These are phyloP conservation scores for Malbranchea cinnamomea DNA, from an alignment of 2,329 filamentous ascomycete genomes.

Conservation along the genomic window DNA sequence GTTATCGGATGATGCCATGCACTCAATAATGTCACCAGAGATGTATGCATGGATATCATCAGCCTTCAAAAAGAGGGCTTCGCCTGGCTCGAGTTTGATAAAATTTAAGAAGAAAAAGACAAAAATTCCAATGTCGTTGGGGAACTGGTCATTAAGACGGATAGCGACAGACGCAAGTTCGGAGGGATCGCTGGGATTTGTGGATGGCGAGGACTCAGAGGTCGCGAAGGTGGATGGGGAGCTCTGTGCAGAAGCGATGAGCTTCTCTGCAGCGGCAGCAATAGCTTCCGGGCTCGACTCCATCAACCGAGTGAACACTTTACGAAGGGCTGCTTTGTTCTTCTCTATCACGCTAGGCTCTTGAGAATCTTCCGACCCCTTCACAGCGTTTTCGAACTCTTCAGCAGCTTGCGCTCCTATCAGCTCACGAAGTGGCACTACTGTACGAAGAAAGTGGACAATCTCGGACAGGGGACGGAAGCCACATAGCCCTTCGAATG, in stretches of 20 bases:
- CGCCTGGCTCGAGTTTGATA: constrained; percentile 70
- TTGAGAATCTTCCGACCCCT: constrained; percentile 40
- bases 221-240: constrained; percentile 61
- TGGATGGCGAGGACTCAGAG: constrained; percentile 17
- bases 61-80: constrained; percentile 89
- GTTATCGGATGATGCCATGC: constrained; percentile 98
- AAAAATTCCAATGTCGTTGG: constrained; percentile 79
- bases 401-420: constrained; percentile 41
- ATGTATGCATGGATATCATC: constrained; percentile 94
- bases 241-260: constrained; percentile 55
- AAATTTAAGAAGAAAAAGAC: constrained; percentile 97
- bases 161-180: constrained; percentile 63
- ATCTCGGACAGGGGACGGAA: constrained; percentile 84
- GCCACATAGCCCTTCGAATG: constrained; percentile 90
- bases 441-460: constrained; percentile 59
- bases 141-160: constrained; percentile 70
- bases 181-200: constrained; percentile 27
- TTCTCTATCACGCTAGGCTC: constrained; percentile 30
- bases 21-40: constrained; percentile 77
- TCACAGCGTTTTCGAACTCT: constrained; percentile 41
- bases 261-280: constrained; percentile 47
- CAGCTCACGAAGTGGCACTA: constrained; percentile 49
- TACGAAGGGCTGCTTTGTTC: constrained; percentile 68
- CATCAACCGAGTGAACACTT: constrained; percentile 69
- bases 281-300: constrained; percentile 53